Conservation (phyloP, 2,329 filamentous ascomycete species). For the Fusarium penzigii region DNA sequence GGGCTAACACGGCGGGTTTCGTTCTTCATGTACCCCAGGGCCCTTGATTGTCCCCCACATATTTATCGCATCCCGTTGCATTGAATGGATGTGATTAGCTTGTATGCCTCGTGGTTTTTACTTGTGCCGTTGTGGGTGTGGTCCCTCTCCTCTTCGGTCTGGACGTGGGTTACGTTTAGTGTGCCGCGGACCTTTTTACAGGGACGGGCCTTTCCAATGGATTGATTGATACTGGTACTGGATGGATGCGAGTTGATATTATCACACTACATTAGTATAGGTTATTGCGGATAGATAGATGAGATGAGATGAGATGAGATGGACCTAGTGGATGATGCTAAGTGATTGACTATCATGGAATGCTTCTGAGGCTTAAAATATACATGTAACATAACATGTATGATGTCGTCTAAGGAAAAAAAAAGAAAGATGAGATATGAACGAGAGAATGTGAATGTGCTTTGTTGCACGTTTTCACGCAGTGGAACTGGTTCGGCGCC, state of each 20-base stretch:
- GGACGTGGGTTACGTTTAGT: not conserved
- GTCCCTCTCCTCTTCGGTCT: not conserved
- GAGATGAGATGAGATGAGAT: too few relatives aligned
- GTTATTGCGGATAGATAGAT: too few relatives aligned
- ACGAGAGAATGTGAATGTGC: not conserved
- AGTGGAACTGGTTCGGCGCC: not conserved
- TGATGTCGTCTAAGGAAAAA: not conserved
- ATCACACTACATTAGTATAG: too few relatives aligned
- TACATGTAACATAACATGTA: too few relatives aligned
- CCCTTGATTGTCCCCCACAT: not conserved
- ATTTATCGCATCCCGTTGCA: not conserved
- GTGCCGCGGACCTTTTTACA: not conserved
- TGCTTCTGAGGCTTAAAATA: too few relatives aligned
- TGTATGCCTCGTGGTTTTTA: not conserved
- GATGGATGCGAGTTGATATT: too few relatives aligned
- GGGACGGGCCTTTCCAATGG: too few relatives aligned
- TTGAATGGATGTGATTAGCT: not conserved
- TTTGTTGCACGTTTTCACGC: not conserved
- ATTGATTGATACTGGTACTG: too few relatives aligned
- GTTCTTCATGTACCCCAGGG: not conserved
- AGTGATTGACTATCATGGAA: too few relatives aligned
- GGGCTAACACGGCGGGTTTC: not conserved
- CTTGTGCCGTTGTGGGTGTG: not conserved
- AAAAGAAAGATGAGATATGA: not conserved
- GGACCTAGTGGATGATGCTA: too few relatives aligned